Conservation (phyloP, 306 rosid genomes). For the Acacia acuminata region DNA sequence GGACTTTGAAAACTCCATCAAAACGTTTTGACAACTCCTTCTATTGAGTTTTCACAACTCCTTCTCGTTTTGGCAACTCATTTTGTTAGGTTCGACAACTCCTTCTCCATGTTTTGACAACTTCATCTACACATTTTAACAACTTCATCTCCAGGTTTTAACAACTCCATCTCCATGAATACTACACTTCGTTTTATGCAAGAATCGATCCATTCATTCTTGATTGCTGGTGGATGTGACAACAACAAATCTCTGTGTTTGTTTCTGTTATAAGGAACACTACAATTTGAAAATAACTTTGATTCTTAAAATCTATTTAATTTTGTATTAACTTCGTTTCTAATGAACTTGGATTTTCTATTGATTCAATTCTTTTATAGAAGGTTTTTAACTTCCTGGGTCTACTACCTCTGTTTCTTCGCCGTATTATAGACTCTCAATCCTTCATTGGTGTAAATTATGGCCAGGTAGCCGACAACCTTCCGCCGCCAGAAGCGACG, state of each 20-base stretch:
- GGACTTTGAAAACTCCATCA: too few species aligned
- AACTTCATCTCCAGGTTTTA: too few species aligned
- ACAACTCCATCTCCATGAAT: too few species aligned
- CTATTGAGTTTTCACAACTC: too few species aligned
- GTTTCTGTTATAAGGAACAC: not conserved
- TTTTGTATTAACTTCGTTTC: not conserved
- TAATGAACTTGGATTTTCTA: slow-evolving; percentile 1
- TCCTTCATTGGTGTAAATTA: slow-evolving; percentile 74
- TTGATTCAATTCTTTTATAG: not conserved
- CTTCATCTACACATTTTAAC: too few species aligned
- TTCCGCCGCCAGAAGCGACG: slow-evolving; percentile 51
- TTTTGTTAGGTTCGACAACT: too few species aligned
- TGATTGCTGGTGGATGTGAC: not conserved
- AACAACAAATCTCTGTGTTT: not conserved
- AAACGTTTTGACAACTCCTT: too few species aligned
- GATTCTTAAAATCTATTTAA: not conserved
- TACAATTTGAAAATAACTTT: not conserved
- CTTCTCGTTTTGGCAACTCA: too few species aligned
- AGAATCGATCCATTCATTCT: not conserved
- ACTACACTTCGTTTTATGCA: not conserved
- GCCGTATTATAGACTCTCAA: slow-evolving; percentile 48
- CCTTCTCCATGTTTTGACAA: too few species aligned
- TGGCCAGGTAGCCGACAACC: slow-evolving; percentile 66
- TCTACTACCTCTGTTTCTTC: not conserved
- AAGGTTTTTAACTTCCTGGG: not conserved